A percentile compares a stretch with the other conserved stretches of the same genome.
Evolutionary conservation across 176 grass and related monocot species (phyloP).

Genomic region (Oryza punctata): DNA sequence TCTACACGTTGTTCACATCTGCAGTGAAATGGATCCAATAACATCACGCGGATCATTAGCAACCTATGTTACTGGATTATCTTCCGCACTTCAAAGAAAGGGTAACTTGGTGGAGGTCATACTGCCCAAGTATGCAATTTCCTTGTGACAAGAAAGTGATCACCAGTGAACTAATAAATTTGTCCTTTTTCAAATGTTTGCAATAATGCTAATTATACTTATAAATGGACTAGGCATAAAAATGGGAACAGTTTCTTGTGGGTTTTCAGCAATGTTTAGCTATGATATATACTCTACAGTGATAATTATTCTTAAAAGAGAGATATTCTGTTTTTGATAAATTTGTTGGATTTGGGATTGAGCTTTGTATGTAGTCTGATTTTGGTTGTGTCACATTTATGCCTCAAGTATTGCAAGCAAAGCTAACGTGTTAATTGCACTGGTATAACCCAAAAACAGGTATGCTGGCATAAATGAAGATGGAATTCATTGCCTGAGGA

Average conservation of each 20-base stretch:
- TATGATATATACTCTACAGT: neutral
- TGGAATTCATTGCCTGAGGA: slow-evolving; percentile 44
- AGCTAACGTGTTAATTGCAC: slow-evolving; percentile 17
- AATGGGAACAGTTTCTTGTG: neutral
- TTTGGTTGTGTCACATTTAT: slow-evolving; percentile 14
- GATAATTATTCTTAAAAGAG: neutral
- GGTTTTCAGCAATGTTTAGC: neutral
- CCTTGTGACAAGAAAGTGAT: neutral
- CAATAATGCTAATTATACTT: neutral
- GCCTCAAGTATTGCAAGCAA: neutral
- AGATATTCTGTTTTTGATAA: neutral
- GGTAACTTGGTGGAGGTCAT: slow-evolving; percentile 68
- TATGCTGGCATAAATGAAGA: slow-evolving; percentile 36
- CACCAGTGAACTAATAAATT: neutral
- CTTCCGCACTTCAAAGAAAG: slow-evolving; percentile 51
- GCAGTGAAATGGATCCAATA: slow-evolving; percentile 57
- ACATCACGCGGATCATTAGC: slow-evolving; percentile 54
- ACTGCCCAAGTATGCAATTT: slow-evolving; percentile 58
- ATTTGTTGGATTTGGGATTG: neutral
- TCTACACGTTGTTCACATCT: slow-evolving; percentile 63
- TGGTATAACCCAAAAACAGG: slow-evolving; percentile 46
- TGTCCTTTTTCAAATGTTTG: neutral
- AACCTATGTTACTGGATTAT: slow-evolving; percentile 53
- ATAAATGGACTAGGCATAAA: neutral
- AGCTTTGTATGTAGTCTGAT: neutral